Conservation (phyloP, 129 eudicot genomes). For the Sambucus nigra region DNA sequence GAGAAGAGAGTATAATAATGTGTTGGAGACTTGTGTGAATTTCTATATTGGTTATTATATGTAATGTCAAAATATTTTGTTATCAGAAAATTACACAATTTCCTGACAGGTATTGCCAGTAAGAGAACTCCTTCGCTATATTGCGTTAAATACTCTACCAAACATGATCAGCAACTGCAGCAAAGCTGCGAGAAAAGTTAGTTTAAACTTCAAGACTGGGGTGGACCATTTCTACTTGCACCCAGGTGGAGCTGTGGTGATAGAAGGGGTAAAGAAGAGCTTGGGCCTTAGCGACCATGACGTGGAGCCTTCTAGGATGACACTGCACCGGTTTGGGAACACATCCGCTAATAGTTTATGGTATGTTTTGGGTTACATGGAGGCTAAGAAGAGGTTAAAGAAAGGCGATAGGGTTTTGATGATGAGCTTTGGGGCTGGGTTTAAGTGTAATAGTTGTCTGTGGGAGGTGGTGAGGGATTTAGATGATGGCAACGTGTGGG, state of each 20-base stretch:
- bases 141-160: background rate
- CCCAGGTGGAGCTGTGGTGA: constrained; percentile 1
- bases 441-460: constrained; percentile 9
- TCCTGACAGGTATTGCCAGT: constrained; percentile 28
- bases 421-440: constrained; percentile 29
- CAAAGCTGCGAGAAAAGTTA: background rate
- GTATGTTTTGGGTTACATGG: too few relatives aligned
- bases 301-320: background rate
- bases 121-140: constrained; percentile 12
- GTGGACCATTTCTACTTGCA: constrained; percentile 9
- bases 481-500: constrained; percentile 29
- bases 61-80: too few relatives aligned
- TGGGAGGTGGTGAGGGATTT: constrained; percentile 32
- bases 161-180: background rate
- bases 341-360: too few relatives aligned
- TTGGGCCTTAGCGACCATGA: background rate
- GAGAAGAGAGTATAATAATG: too few relatives aligned
- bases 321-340: too few relatives aligned
- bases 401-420: constrained; percentile 34
- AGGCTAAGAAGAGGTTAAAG: constrained; percentile 24
- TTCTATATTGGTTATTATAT: too few relatives aligned
- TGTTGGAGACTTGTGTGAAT: too few relatives aligned
- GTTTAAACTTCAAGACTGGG: constrained; percentile 9
- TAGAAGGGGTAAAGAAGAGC: background rate
- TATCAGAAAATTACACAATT: too few relatives aligned